Base-by-base conservation (phyloP, 1,139 yeast species). In the Taiozyma onychis region DNA sequence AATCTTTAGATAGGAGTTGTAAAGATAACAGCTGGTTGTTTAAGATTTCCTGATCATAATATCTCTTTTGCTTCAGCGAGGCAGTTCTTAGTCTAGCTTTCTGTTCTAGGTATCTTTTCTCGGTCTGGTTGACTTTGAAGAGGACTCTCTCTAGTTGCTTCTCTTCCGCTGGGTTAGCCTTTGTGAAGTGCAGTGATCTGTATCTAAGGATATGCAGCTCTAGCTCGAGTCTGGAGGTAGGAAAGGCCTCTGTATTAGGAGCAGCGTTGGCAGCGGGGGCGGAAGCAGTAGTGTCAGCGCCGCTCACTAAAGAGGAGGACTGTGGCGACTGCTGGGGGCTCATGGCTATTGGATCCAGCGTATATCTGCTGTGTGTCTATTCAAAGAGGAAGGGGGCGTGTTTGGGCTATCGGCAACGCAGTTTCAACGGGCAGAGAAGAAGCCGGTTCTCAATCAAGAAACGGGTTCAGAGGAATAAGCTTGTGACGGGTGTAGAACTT, bases 1-100 rank as follows among this genome's bases (percentile, higher is more conserved):
- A 63, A 64, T 90, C 95, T 57, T 80, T 85, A 2, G 95, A 78
- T 48, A 93, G 71, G 35, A 90, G 66, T 64, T 90, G 90, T 57
- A 88, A 79, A 0, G 95, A 88, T 30, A 82, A 72, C 28, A 93
- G 68, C 66, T 91, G 98, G 48, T 80, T 76, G 50, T 78, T 75
- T 52, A 91, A 71, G 47, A 84, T 66, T 5, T 70, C 73, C 22
- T 72, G 58, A 65, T 89, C 88, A 45, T 68, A 65, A n/a, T 51
- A 45, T 26, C 57, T 56, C 45, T 57, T 51, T 26, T 49, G 50
- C 43, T 55, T 68, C 68, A 22, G 63, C 58, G 22, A 46, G 6
- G 50, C 51, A 5, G 48, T 41, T 52, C 69, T 64, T 30, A 77
- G 55, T 45, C 56, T 53, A 6, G 57, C 61, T 7, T 62, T 56